Percentiles rank a stretch among this genome's conserved stretches.
Conservation (phyloP, 345 rosid species). For the Durio zibethinus region DNA sequence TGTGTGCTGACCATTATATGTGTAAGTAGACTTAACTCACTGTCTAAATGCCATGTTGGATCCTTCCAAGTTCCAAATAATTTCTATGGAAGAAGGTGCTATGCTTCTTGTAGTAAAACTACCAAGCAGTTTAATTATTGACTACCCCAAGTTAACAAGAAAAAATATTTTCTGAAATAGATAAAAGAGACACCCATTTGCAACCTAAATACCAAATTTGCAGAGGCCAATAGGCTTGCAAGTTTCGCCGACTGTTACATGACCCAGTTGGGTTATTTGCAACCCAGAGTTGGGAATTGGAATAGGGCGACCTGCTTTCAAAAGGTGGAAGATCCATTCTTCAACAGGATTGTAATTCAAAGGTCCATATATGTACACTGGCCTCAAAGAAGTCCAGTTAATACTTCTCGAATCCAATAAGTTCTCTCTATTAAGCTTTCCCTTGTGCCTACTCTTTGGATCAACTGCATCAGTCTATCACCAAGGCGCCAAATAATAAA, state of each 20-base stretch:
- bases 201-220: background rate
- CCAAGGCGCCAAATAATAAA: background rate
- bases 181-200: background rate
- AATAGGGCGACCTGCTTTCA: constrained; percentile 92
- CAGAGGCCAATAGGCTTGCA: background rate
- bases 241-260: constrained; percentile 63
- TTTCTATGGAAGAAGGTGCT: background rate
- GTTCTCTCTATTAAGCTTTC: constrained; percentile 85
- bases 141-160: background rate
- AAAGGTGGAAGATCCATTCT: constrained; percentile 97
- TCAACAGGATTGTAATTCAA: constrained; percentile 97
- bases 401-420: constrained; percentile 59
- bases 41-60: background rate
- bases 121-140: background rate
- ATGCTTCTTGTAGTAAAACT: background rate
- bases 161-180: background rate
- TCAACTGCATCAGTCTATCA: constrained; percentile 80
- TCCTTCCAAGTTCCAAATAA: background rate
- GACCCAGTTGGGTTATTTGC: constrained; percentile 90
- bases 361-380: constrained; percentile 96
- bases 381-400: constrained; percentile 90
- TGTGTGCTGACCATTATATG: background rate
- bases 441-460: constrained; percentile 98
- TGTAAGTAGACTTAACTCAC: background rate
- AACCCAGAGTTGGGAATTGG: constrained; percentile 83